phyloP scores from a whole-genome alignment of 2,329 filamentous ascomycete species.

The Diaporthe eres region DNA sequence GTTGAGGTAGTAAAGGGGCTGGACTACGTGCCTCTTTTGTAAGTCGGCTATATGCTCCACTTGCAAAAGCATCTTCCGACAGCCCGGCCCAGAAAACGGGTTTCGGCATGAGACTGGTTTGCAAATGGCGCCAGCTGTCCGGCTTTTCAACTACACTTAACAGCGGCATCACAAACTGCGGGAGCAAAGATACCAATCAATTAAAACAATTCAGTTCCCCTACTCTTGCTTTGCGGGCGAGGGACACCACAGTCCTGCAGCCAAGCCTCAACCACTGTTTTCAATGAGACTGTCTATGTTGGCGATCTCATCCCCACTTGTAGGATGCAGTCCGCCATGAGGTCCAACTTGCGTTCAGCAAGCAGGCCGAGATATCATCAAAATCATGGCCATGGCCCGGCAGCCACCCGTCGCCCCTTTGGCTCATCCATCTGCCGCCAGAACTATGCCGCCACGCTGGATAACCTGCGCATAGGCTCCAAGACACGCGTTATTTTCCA shows the following conservation, averaged over 20 bases:
- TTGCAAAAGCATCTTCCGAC: slow-evolving; percentile 16
- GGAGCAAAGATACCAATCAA: background rate
- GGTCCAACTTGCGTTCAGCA: slow-evolving; percentile 21
- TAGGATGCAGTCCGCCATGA: slow-evolving; percentile 38
- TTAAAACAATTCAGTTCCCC: background rate
- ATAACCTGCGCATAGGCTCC: slow-evolving; percentile 37
- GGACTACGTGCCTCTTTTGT: background rate
- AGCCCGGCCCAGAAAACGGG: background rate
- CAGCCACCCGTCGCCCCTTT: slow-evolving; percentile 13
- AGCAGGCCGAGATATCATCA: background rate
- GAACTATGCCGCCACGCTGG: slow-evolving; percentile 32
- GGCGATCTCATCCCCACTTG: slow-evolving; percentile 20
- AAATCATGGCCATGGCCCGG: background rate
- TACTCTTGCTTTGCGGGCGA: background rate
- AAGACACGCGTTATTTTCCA: slow-evolving; percentile 42
- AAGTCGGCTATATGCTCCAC: slow-evolving; percentile 36
- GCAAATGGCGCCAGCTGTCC: background rate
- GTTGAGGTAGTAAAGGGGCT: background rate
- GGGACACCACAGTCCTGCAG: background rate
- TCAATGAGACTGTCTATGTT: slow-evolving; percentile 22
- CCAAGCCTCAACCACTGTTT: background rate
- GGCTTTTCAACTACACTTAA: background rate
- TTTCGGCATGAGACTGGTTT: background rate
- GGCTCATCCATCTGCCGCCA: slow-evolving; percentile 18
- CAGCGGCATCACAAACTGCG: background rate